These are phyloP conservation scores for Colletotrichum sojae DNA, from an alignment of 2,329 filamentous ascomycete species.

Conservation along the genomic window DNA sequence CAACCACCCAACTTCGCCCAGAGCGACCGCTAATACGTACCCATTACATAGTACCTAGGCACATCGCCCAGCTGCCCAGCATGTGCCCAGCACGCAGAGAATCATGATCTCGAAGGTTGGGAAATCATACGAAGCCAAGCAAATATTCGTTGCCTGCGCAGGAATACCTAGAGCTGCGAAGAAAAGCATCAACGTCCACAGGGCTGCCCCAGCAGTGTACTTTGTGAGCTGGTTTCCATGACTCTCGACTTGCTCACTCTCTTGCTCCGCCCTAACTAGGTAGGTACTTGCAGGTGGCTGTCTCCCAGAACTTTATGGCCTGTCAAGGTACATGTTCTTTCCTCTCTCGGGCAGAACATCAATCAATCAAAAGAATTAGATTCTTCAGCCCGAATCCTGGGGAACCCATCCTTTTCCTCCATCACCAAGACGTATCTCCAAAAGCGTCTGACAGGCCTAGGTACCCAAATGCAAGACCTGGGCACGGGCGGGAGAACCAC, in stretches of 20 bases:
- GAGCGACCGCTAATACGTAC: not conserved
- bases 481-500: not conserved
- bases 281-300: not conserved
- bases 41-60: too few relatives aligned
- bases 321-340: too few relatives aligned
- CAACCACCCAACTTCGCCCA: not conserved
- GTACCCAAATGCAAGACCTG: conserved; percentile 3
- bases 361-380: too few relatives aligned
- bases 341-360: too few relatives aligned
- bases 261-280: not conserved
- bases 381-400: conserved; percentile 5
- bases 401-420: not conserved
- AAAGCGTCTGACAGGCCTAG: conserved; percentile 2
- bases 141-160: not conserved
- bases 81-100: conserved; percentile 16
- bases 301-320: not conserved
- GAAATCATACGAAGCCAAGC: conserved; percentile 19
- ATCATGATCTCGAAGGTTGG: conserved; percentile 8
- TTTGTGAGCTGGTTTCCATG: not conserved
- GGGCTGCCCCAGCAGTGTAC: not conserved
- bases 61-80: conserved; percentile 26
- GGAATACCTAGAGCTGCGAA: not conserved
- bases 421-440: not conserved
- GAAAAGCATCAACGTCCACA: conserved; percentile 2
- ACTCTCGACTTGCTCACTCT: not conserved